A percentile compares a stretch with the other conserved stretches of the same genome.
These are phyloP conservation scores for Alternaria angustiovoidea DNA, from an alignment of 2,329 filamentous ascomycete species.

Conservation along the genomic window DNA sequence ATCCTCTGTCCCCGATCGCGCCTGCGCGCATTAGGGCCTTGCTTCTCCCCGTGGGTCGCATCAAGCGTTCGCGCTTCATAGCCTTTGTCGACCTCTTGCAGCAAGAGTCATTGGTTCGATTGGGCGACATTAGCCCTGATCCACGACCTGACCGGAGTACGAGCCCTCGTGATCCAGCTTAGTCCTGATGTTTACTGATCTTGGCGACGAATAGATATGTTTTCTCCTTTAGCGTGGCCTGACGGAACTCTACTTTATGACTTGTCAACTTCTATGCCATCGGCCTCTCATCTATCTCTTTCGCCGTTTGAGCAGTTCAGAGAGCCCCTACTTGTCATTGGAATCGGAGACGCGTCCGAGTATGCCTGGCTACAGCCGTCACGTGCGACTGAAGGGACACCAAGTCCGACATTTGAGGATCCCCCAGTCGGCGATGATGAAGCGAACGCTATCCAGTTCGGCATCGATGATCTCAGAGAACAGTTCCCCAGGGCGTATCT, in stretches of 20 bases:
- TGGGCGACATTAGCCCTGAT: slow-evolving; percentile 88
- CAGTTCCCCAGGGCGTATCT: slow-evolving; percentile 78
- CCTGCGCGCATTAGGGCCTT: slow-evolving; percentile 90
- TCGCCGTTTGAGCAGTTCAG: slow-evolving; percentile 91
- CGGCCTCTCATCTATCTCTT: slow-evolving; percentile 79
- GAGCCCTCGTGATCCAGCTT: slow-evolving; percentile 40
- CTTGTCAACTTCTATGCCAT: slow-evolving; percentile 79
- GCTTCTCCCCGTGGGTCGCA: slow-evolving; percentile 84
- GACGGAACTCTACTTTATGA: slow-evolving; percentile 88
- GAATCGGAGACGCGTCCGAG: slow-evolving; percentile 82
- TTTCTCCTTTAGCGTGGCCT: slow-evolving; percentile 88
- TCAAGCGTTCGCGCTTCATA: slow-evolving; percentile 81
- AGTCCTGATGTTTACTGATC: slow-evolving; percentile 42
- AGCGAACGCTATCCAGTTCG: slow-evolving; percentile 59
- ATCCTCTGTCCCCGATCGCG: slow-evolving; percentile 84
- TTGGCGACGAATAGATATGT: slow-evolving; percentile 73
- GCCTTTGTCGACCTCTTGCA: slow-evolving; percentile 80
- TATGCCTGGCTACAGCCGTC: slow-evolving; percentile 55
- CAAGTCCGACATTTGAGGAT: slow-evolving; percentile 17
- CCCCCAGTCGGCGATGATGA: slow-evolving; percentile 34
- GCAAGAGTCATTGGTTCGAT: slow-evolving; percentile 79
- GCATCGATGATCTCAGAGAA: slow-evolving; percentile 75
- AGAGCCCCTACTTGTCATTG: slow-evolving; percentile 83
- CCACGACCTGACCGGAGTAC: slow-evolving; percentile 84
- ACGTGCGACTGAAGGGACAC: slow-evolving; percentile 35